Evolutionary conservation across 148 eudicot species (phyloP).

Genomic region (Tetragonia tetragonoides): DNA sequence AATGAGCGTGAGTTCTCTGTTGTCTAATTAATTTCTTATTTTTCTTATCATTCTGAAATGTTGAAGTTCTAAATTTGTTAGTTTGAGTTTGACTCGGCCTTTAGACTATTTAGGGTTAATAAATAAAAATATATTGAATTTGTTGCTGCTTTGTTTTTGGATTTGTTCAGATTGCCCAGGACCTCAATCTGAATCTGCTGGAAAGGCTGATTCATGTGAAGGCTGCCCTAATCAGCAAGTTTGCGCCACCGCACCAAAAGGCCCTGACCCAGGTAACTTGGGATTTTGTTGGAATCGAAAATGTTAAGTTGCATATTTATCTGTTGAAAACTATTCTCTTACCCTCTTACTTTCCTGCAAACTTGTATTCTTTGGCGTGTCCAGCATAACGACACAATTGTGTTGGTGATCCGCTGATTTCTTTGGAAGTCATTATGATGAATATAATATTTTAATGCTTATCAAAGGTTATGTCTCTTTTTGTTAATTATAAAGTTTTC

Average conservation of each 20-base stretch:
- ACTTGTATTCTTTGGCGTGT: background rate
- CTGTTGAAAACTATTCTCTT: background rate
- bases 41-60: background rate
- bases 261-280: constrained; percentile 81
- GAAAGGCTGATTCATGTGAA: constrained; percentile 74
- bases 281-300: too few species aligned
- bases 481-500: background rate
- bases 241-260: constrained; percentile 93
- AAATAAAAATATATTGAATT: background rate
- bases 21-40: background rate
- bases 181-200: constrained; percentile 75
- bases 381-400: background rate
- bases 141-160: background rate
- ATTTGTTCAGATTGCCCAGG: constrained; percentile 76
- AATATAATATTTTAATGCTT: background rate
- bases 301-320: too few species aligned
- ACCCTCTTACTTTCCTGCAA: background rate
- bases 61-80: background rate
- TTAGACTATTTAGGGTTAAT: background rate
- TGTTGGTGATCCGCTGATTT: background rate
- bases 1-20: constrained; percentile 54
- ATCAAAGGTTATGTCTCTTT: background rate
- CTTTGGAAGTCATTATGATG: background rate
- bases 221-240: constrained; percentile 93
- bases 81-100: background rate